Base-by-base conservation (phyloP, 1,139 yeast species). In the Yamadazyma oceani region DNA sequence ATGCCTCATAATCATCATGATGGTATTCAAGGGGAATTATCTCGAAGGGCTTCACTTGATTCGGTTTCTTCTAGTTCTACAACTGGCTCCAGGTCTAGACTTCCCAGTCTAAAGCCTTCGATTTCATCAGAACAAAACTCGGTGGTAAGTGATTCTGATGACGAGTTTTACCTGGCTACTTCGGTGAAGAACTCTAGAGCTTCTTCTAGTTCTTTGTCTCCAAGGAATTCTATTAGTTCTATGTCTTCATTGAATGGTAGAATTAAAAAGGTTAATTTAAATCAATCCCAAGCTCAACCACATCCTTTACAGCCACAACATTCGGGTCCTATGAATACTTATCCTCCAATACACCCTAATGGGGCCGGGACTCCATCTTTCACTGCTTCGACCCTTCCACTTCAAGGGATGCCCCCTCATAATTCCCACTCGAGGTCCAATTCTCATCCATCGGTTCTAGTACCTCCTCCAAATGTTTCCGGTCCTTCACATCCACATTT, bases 221-320 rank as follows among this genome's bases (percentile, higher is more conserved):
- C 81, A 2, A 60, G 79, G 36, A 64, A 64, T 36, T 74, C 80
- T 1, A 57, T 75, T 8, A 56, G 64, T 31, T 62, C 78, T 1
- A 47, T 77, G 31, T 66, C 71, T 37, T 71, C 75, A 41, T 54
- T 77, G 29, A 74, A 66, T 43, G 77, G 76, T 5, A 60, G 77
- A 41, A 55, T 71, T 32, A 54, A 54, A 43, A 60, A 61, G 34
- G 58, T 54, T 37, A 27, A 40, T 53, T 25, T 41, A 32, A 13
- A 29, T 30, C 32, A 28, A 25, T 17, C 43, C 10, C 32, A 21
- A 28, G 17, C 34, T 13, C 41, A 41, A 17, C 44, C 44, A 30
- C 26, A n/a, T 24, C 40, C 34, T 16, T 36, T 27, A 5, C 42
- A 30, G 17, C 39, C 23, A 8, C 30, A 27, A 16, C 5, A 27